A percentile compares a stretch with the other conserved stretches of the same genome.
These are phyloP conservation scores for Geosmithia putterillii DNA, from an alignment of 2,329 filamentous ascomycete species.

Conservation along the genomic window DNA sequence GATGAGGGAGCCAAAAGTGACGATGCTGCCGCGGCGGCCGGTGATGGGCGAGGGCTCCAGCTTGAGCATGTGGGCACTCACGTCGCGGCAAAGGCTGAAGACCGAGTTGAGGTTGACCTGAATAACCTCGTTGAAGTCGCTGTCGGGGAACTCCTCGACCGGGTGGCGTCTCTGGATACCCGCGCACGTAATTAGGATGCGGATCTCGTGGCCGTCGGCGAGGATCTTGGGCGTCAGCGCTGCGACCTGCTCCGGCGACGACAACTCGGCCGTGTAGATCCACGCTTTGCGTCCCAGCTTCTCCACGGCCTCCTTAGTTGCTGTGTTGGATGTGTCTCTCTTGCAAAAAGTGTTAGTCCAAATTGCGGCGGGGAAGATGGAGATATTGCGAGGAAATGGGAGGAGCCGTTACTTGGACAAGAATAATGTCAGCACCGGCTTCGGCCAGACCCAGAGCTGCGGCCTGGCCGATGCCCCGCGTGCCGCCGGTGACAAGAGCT, in stretches of 20 bases:
- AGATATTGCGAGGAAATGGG: neutral
- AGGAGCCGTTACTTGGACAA: slow-evolving; percentile 31
- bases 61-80: slow-evolving; percentile 65
- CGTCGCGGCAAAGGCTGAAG: slow-evolving; percentile 66
- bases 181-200: slow-evolving; percentile 76
- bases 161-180: slow-evolving; percentile 75
- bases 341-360: slow-evolving; percentile 8
- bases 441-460: slow-evolving; percentile 46
- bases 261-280: slow-evolving; percentile 61
- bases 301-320: slow-evolving; percentile 50
- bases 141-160: slow-evolving; percentile 60
- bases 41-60: slow-evolving; percentile 33
- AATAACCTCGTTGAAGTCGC: slow-evolving; percentile 69
- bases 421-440: slow-evolving; percentile 43
- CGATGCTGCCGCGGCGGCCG: slow-evolving; percentile 55
- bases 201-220: slow-evolving; percentile 50
- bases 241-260: slow-evolving; percentile 46
- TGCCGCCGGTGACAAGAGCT: slow-evolving; percentile 44
- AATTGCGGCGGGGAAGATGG: neutral
- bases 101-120: slow-evolving; percentile 80
- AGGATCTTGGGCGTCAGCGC: slow-evolving; percentile 47
- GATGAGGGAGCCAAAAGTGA: slow-evolving; percentile 75
- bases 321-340: slow-evolving; percentile 27
- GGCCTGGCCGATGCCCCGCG: slow-evolving; percentile 44
- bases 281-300: slow-evolving; percentile 51